Conservation (phyloP, 1,284 basidiomycete species). For the Rhodotorula sp. region DNA sequence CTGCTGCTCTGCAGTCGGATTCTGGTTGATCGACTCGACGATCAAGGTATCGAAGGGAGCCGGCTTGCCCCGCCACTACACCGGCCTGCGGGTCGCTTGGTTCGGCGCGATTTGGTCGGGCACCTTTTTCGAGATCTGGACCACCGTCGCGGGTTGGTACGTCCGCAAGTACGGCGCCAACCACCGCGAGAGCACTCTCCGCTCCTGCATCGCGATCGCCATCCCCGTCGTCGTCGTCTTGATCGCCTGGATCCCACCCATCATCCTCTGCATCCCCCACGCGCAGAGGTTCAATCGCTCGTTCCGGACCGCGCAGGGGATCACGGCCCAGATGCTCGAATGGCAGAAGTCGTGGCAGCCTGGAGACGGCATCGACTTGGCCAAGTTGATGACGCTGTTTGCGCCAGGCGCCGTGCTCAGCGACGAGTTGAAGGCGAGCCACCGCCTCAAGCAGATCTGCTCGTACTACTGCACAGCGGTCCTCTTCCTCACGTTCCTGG, state of each 20-base stretch:
- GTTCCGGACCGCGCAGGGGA: background rate
- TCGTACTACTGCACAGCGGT: conserved; percentile 6
- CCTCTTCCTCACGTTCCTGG: conserved; percentile 11
- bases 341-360: conserved; percentile 6
- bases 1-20: background rate
- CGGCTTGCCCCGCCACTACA: conserved; percentile 2
- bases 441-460: background rate
- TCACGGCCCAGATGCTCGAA: background rate
- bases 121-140: conserved; percentile 25
- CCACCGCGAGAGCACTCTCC: conserved; percentile 5
- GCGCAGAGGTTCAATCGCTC: conserved; percentile 15
- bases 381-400: conserved; percentile 13
- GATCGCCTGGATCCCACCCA: conserved; percentile 15
- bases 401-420: conserved; percentile 9
- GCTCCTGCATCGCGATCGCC: conserved; percentile 2
- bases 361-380: conserved; percentile 8
- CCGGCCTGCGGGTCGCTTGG: background rate
- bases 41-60: background rate
- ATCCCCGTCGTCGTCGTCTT: conserved; percentile 14
- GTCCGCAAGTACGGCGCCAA: conserved; percentile 17
- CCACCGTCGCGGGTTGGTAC: conserved; percentile 12
- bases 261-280: conserved; percentile 3
- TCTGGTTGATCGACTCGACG: conserved; percentile 11
- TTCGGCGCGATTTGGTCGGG: conserved; percentile 19
- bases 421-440: background rate